A percentile compares a stretch with the other conserved stretches of the same genome.
Conservation (phyloP, 2,329 filamentous ascomycete species). For the Alternaria arbusti region DNA sequence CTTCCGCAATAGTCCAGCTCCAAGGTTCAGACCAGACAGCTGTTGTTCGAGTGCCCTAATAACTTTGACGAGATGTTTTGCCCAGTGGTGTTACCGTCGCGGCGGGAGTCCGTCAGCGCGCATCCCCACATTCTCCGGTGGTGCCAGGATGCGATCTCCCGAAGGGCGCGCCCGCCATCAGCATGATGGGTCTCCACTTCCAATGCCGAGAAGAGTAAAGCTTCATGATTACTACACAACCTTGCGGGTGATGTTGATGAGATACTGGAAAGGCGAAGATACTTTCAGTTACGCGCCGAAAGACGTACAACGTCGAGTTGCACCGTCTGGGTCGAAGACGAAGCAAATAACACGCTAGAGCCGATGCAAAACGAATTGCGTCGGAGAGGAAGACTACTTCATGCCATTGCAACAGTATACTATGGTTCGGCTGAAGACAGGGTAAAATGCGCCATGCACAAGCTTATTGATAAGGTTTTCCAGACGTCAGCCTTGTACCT, state of each 20-base stretch:
- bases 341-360: not conserved
- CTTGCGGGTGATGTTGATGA: not conserved
- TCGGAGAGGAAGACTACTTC: not conserved
- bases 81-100: not conserved
- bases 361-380: not conserved
- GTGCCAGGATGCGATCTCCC: not conserved
- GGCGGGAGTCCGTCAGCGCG: conserved; percentile 6
- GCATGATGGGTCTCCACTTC: conserved; percentile 19
- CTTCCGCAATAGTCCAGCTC: not conserved
- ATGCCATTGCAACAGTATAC: not conserved
- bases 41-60: not conserved
- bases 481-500: not conserved
- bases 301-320: not conserved
- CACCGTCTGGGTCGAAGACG: not conserved
- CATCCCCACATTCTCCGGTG: conserved; percentile 24
- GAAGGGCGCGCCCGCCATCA: not conserved
- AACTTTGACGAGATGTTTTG: not conserved
- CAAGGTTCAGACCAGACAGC: not conserved
- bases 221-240: not conserved
- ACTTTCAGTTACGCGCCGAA: too few species aligned
- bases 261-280: not conserved
- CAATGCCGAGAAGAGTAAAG: conserved; percentile 11
- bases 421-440: not conserved
- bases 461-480: not conserved
- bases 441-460: not conserved